A percentile compares a stretch with the other conserved stretches of the same genome.
Conservation (phyloP, 2,329 filamentous ascomycete genomes). For the Sporothrix brasiliensis region DNA sequence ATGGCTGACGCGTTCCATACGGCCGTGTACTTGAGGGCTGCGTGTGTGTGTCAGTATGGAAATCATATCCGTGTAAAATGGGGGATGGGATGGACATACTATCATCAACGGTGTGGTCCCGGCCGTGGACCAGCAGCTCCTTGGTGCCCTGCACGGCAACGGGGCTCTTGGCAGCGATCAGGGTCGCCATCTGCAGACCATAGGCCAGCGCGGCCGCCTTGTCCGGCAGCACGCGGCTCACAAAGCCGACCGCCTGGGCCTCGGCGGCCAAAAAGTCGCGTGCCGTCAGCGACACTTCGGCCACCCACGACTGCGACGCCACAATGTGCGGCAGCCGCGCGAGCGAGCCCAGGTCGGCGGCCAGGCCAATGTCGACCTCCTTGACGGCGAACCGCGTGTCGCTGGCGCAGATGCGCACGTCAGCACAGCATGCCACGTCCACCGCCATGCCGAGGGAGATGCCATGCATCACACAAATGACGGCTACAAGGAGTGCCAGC, state of each 20-base stretch:
- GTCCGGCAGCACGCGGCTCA: constrained; percentile 64
- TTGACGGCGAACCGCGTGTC: constrained; percentile 70
- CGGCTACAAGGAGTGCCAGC: constrained; percentile 53
- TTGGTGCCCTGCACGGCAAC: constrained; percentile 87
- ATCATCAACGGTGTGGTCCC: constrained; percentile 76
- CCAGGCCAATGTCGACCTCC: constrained; percentile 80
- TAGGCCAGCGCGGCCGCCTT: constrained; percentile 66
- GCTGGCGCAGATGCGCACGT: constrained; percentile 67
- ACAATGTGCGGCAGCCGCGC: constrained; percentile 73
- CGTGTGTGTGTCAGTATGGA: neutral
- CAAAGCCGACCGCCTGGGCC: constrained; percentile 69
- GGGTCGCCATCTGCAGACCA: constrained; percentile 63
- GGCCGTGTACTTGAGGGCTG: constrained; percentile 76
- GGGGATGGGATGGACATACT: constrained; percentile 55
- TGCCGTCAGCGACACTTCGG: constrained; percentile 74
- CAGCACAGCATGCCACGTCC: constrained; percentile 70
- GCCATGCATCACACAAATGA: constrained; percentile 80
- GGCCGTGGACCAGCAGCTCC: constrained; percentile 78
- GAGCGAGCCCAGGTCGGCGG: constrained; percentile 77
- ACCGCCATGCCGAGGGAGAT: constrained; percentile 77
- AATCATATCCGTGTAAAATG: neutral
- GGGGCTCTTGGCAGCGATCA: constrained; percentile 80
- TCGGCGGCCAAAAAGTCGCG: constrained; percentile 70
- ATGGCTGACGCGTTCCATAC: constrained; percentile 86
- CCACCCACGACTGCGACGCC: constrained; percentile 72